Evolutionary conservation across 2,329 filamentous ascomycete species (phyloP).

Genomic region (Diatrype stigma): DNA sequence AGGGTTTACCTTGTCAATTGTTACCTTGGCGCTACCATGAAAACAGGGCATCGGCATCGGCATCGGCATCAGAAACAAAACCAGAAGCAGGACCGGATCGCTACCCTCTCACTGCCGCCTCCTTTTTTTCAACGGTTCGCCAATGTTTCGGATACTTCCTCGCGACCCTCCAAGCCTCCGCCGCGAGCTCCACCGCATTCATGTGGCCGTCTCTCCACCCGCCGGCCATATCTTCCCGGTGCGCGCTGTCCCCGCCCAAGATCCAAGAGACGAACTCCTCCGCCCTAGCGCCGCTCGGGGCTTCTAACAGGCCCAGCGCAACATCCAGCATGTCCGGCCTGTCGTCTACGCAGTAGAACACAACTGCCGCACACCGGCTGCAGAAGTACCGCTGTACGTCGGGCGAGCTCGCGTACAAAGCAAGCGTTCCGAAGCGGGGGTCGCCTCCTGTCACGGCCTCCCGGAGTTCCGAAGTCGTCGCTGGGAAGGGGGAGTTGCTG

Average conservation of each 20-base stretch:
- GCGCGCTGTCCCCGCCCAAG: slow-evolving; percentile 29
- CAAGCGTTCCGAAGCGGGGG: slow-evolving; percentile 37
- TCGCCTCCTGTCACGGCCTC: slow-evolving; percentile 31
- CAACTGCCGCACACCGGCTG: slow-evolving; percentile 39
- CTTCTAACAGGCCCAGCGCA: slow-evolving; percentile 39
- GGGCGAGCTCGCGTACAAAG: slow-evolving; percentile 38
- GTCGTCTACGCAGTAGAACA: slow-evolving; percentile 41
- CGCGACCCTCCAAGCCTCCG: slow-evolving; percentile 30
- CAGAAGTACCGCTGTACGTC: slow-evolving; percentile 47
- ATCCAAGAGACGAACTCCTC: slow-evolving; percentile 41
- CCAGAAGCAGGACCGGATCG: too few species aligned
- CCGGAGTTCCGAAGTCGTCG: slow-evolving; percentile 27
- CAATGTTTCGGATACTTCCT: slow-evolving; percentile 31
- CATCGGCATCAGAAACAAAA: not conserved
- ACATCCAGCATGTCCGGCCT: slow-evolving; percentile 38
- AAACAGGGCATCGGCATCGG: too few species aligned
- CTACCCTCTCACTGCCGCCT: slow-evolving; percentile 4
- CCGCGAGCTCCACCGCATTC: slow-evolving; percentile 26
- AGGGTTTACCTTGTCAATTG: too few species aligned
- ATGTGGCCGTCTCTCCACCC: slow-evolving; percentile 37
- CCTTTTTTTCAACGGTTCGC: slow-evolving; percentile 19
- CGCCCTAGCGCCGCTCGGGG: slow-evolving; percentile 40
- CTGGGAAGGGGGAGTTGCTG: too few species aligned
- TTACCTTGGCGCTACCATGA: too few species aligned
- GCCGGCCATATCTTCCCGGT: slow-evolving; percentile 31